Conservation (phyloP, 768 basidiomycete species). For the Naganishia friedmannii region DNA sequence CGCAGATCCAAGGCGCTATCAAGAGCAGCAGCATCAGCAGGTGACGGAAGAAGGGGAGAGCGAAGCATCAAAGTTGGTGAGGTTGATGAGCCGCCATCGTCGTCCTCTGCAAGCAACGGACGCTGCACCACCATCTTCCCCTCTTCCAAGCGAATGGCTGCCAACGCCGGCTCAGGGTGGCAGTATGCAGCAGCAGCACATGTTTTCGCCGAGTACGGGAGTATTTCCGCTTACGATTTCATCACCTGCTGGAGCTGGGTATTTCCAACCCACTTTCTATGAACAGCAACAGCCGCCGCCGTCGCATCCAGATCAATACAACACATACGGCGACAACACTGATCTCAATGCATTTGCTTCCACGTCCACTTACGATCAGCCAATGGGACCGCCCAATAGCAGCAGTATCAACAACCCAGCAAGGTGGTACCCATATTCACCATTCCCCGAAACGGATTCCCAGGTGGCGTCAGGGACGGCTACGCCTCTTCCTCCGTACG, state of each 20-base stretch:
- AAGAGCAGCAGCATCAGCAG: no score
- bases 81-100: slow-evolving; percentile 6
- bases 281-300: not conserved
- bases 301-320: no score
- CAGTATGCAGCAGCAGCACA: not conserved
- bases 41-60: not conserved
- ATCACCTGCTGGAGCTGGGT: not conserved
- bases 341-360: no score
- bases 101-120: no score
- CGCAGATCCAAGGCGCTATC: no score
- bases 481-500: slow-evolving; percentile 5
- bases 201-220: no score
- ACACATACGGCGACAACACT: not conserved
- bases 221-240: not conserved
- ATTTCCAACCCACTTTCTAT: not conserved
- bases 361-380: no score
- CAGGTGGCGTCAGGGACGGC: not conserved
- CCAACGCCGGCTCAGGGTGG: no score
- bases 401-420: no score
- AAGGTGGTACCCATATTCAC: not conserved
- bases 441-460: not conserved
- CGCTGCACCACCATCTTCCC: no score
- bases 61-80: not conserved
- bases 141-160: no score
- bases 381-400: no score